A percentile compares a stretch with the other conserved stretches of the same genome.
Conservation (phyloP, 352 stramenopile species). For the Thraustotheca clavata region DNA sequence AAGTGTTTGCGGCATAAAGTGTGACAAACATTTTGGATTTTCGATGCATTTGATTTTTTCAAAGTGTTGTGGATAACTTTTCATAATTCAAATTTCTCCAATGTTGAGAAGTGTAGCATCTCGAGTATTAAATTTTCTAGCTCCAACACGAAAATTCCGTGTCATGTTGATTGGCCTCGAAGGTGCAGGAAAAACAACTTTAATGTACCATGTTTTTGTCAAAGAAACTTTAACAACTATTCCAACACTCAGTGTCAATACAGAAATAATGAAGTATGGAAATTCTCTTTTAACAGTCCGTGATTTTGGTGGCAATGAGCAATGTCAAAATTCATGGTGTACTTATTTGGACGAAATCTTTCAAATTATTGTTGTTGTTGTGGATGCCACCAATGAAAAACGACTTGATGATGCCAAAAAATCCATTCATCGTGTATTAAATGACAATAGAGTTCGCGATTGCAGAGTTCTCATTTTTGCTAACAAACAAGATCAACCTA, state of each 20-base stretch:
- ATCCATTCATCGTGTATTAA: background rate
- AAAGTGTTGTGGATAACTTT: too few relatives aligned
- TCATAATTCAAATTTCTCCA: constrained; percentile 6
- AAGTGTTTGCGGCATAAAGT: too few relatives aligned
- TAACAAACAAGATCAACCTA: constrained; percentile 12
- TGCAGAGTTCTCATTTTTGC: constrained; percentile 13
- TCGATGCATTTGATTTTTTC: too few relatives aligned
- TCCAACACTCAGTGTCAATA: constrained; percentile 23
- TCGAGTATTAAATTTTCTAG: background rate
- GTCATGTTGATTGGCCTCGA: constrained; percentile 23
- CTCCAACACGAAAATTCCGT: constrained; percentile 4
- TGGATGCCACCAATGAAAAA: constrained; percentile 22
- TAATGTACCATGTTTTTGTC: constrained; percentile 21
- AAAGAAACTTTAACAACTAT: constrained; percentile 15
- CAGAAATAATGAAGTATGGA: constrained; percentile 21
- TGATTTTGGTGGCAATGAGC: constrained; percentile 23
- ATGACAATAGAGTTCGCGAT: background rate
- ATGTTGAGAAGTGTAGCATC: constrained; percentile 3
- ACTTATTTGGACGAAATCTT: background rate
- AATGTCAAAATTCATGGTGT: background rate
- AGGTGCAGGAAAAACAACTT: constrained; percentile 22
- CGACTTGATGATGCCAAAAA: constrained; percentile 14
- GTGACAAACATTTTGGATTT: too few relatives aligned
- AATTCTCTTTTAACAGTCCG: constrained; percentile 19
- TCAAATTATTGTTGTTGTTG: constrained; percentile 21